These are phyloP conservation scores for Ophioceras dolichostomum DNA, from an alignment of 2,329 filamentous ascomycete species.

Conservation along the genomic window DNA sequence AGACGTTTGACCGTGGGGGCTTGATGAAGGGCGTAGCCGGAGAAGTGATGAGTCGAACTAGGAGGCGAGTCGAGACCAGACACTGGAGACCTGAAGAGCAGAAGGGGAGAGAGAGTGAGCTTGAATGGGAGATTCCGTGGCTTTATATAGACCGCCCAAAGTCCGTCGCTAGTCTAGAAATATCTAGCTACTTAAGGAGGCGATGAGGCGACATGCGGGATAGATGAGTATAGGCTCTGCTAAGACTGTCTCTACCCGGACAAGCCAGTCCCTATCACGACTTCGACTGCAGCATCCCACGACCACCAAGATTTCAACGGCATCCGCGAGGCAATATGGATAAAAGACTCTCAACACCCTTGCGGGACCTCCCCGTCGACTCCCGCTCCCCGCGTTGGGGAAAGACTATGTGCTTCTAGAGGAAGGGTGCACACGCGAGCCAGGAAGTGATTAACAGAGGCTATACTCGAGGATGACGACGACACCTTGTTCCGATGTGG, in stretches of 20 bases:
- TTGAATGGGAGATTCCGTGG: neutral
- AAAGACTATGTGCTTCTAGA: too few relatives aligned
- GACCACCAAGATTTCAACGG: neutral
- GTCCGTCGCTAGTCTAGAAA: too few relatives aligned
- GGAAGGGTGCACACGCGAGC: neutral
- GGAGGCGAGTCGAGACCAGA: neutral
- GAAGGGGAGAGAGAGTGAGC: neutral
- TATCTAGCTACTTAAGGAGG: too few relatives aligned
- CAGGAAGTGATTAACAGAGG: neutral
- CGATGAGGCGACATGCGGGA: neutral
- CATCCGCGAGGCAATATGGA: neutral
- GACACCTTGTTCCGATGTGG: neutral
- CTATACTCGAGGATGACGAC: neutral
- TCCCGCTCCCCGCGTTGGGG: too few relatives aligned
- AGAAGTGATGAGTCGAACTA: too few relatives aligned
- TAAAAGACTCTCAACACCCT: too few relatives aligned
- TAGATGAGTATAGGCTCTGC: neutral
- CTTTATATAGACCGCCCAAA: neutral
- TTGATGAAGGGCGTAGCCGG: neutral
- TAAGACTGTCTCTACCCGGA: too few relatives aligned
- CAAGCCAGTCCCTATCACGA: neutral
- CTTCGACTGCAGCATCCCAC: neutral
- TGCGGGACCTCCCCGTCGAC: too few relatives aligned
- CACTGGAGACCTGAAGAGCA: conserved; percentile 1
- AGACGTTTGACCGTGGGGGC: neutral